Conservation (phyloP, 2,329 filamentous ascomycete genomes). For the Aspergillaceae sp. region DNA sequence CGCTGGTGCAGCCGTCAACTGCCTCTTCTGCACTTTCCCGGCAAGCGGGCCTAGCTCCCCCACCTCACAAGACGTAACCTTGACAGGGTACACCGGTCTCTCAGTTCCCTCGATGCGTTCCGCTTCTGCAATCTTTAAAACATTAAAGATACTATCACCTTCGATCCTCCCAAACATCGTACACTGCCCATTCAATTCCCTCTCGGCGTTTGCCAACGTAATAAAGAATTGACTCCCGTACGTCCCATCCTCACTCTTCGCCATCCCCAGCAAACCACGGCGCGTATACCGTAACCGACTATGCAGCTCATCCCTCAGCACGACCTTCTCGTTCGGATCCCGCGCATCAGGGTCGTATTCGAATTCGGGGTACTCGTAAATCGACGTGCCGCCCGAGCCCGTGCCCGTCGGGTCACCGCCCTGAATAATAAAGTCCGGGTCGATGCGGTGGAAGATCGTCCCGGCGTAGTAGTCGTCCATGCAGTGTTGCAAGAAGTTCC, state of each 20-base stretch:
- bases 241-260: constrained; percentile 62
- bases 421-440: constrained; percentile 87
- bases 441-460: constrained; percentile 87
- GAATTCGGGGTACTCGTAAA: constrained; percentile 63
- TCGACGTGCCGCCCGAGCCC: constrained; percentile 82
- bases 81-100: constrained; percentile 75
- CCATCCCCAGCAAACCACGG: constrained; percentile 88
- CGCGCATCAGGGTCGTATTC: constrained; percentile 48
- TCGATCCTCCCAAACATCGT: constrained; percentile 88
- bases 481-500: constrained; percentile 92
- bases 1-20: constrained; percentile 23
- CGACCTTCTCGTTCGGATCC: constrained; percentile 44
- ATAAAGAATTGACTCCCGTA: constrained; percentile 98
- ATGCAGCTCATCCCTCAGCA: constrained; percentile 86
- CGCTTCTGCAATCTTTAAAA: constrained; percentile 84
- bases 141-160: constrained; percentile 91
- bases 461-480: constrained; percentile 92
- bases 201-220: constrained; percentile 68
- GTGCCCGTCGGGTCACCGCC: constrained; percentile 92
- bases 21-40: constrained; percentile 37
- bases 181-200: constrained; percentile 81
- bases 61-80: constrained; percentile 49
- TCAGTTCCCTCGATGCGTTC: constrained; percentile 74
- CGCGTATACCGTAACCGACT: constrained; percentile 87
- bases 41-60: constrained; percentile 38